These are phyloP conservation scores for Komagataella mondaviorum DNA, from an alignment of 805 yeast species.

Conservation along the genomic window DNA sequence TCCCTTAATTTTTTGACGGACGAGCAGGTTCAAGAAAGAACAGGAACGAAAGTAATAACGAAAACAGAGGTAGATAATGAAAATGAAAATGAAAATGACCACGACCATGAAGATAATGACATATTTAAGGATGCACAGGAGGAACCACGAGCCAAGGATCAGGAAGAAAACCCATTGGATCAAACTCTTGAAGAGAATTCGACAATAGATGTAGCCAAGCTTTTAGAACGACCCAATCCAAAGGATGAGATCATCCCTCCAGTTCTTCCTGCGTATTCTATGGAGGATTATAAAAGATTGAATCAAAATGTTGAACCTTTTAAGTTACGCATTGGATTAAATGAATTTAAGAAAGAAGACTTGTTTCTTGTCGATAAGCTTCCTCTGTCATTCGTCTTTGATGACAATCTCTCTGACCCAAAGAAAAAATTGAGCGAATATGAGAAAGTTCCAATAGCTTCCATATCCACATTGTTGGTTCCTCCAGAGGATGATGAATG, in stretches of 20 bases:
- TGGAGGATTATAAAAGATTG: conserved; percentile 13
- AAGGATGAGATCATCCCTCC: conserved; percentile 16
- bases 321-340: conserved; percentile 27
- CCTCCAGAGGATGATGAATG: conserved; percentile 50
- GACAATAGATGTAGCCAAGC: conserved; percentile 22
- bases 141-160: conserved; percentile 2
- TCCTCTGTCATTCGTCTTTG: conserved; percentile 35
- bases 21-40: neutral
- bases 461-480: conserved; percentile 45
- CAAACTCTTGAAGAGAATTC: conserved; percentile 1
- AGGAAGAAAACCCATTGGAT: neutral
- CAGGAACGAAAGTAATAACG: neutral
- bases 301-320: conserved; percentile 22
- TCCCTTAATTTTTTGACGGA: conserved; percentile 20
- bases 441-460: conserved; percentile 5
- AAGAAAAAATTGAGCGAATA: conserved; percentile 4
- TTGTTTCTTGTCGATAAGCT: conserved; percentile 32
- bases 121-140: conserved; percentile 5
- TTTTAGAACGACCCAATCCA: conserved; percentile 20
- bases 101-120: conserved; percentile 1
- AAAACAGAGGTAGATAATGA: neutral
- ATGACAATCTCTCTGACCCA: conserved; percentile 10
- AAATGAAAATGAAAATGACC: neutral
- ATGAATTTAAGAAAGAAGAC: conserved; percentile 30
- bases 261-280: conserved; percentile 15